Evolutionary conservation across 768 basidiomycete species (phyloP).

Genomic region (Boletus subcaerulescens): DNA sequence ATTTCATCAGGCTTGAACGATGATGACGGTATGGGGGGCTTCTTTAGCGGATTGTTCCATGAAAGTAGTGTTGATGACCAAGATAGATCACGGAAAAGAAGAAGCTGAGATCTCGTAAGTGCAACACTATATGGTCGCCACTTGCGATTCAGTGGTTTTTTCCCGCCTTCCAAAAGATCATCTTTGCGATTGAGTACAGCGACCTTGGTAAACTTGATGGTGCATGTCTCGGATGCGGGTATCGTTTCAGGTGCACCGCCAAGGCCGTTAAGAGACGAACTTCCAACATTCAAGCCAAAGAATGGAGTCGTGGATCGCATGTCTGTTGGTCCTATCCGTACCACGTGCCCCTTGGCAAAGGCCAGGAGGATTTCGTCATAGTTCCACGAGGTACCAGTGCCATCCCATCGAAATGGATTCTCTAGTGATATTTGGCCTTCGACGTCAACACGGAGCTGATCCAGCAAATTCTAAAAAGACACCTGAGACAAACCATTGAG

Average conservation of each 20-base stretch:
- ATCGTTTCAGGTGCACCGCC: conserved; percentile 25
- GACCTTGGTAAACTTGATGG: conserved; percentile 73
- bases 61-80: conserved; percentile 49
- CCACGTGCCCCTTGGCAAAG: conserved; percentile 57
- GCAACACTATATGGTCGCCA: conserved; percentile 87
- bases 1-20: conserved; percentile 82
- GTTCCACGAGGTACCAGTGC: conserved; percentile 63
- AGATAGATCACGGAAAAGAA: conserved; percentile 78
- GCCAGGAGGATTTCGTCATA: conserved; percentile 60
- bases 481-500: conserved; percentile 6
- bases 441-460: conserved; percentile 66
- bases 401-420: conserved; percentile 68
- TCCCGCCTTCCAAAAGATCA: conserved; percentile 72
- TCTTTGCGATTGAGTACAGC: conserved; percentile 82
- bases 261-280: conserved; percentile 29
- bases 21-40: conserved; percentile 38
- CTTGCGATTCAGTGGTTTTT: conserved; percentile 72
- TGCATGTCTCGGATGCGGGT: conserved; percentile 35
- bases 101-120: conserved; percentile 84
- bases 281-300: conserved; percentile 39
- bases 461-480: conserved; percentile 54
- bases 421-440: conserved; percentile 52
- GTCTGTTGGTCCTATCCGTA: conserved; percentile 53
- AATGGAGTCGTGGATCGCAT: conserved; percentile 39
- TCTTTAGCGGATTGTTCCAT: conserved; percentile 38